phyloP scores from a whole-genome alignment of 2,329 filamentous ascomycete genomes.

The Ophiosphaerella korrae region DNA sequence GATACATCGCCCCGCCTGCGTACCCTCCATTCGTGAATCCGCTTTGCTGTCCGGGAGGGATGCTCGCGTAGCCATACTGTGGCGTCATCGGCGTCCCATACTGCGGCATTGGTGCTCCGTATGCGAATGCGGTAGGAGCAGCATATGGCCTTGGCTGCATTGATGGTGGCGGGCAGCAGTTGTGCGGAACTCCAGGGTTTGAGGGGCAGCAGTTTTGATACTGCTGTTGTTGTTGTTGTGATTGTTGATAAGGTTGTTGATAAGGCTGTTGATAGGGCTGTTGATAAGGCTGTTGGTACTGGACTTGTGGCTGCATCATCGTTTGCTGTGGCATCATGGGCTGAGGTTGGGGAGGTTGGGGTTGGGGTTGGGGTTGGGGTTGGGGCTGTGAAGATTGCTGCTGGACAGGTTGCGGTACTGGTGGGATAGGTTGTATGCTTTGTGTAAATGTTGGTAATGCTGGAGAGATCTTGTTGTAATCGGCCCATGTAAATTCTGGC shows the following conservation, averaged over 20 bases:
- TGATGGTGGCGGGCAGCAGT: slow-evolving; percentile 9
- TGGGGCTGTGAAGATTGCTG: neutral
- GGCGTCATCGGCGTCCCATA: neutral
- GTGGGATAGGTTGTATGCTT: slow-evolving; percentile 27
- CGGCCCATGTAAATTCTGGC: slow-evolving; percentile 38
- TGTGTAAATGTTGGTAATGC: slow-evolving; percentile 30
- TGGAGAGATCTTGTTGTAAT: slow-evolving; percentile 39
- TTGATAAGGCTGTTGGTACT: slow-evolving; percentile 1
- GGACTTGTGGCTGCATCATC: neutral
- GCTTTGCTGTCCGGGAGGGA: neutral
- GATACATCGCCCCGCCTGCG: neutral
- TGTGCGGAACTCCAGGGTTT: slow-evolving; percentile 3
- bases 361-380: neutral
- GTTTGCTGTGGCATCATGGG: neutral
- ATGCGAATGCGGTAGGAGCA: neutral
- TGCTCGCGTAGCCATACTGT: neutral
- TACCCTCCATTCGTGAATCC: slow-evolving; percentile 1
- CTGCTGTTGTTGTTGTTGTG: slow-evolving; percentile 1
- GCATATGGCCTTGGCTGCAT: slow-evolving; percentile 2
- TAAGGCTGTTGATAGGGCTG: slow-evolving; percentile 3
- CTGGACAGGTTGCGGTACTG: slow-evolving; percentile 19
- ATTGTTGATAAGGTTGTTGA: no score
- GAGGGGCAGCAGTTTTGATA: slow-evolving; percentile 7
- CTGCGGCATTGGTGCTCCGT: neutral
- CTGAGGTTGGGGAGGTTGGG: neutral